These are phyloP conservation scores for Oryza meyeriana DNA, from an alignment of 176 grass and related monocot species.

Conservation along the genomic window DNA sequence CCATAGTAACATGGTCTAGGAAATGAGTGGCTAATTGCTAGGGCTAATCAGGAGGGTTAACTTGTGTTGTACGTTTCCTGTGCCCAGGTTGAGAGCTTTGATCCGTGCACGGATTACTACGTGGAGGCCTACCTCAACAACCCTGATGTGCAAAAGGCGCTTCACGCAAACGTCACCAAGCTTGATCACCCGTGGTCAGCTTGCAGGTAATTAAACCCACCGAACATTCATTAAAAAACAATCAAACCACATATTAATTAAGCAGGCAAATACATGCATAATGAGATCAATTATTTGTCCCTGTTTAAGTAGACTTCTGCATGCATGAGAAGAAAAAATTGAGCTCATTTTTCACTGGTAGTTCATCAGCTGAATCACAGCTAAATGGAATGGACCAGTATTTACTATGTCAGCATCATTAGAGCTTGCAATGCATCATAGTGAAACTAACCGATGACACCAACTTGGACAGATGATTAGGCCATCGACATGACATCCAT, in stretches of 20 bases:
- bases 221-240: neutral
- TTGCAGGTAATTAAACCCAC: conserved; percentile 65
- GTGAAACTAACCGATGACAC: neutral
- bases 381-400: neutral
- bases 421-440: neutral
- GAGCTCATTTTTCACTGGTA: neutral
- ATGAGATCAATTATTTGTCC: neutral
- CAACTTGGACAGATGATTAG: conserved; percentile 2
- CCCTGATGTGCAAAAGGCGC: conserved; percentile 63
- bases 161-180: conserved; percentile 81
- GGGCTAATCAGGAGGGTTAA: neutral
- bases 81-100: conserved; percentile 64
- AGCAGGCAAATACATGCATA: neutral
- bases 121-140: conserved; percentile 78
- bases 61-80: conserved; percentile 1
- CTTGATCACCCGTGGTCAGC: conserved; percentile 62
- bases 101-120: conserved; percentile 76
- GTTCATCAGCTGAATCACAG: neutral
- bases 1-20: too few species aligned
- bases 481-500: neutral
- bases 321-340: neutral
- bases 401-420: neutral
- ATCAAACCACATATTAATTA: neutral
- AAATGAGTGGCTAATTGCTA: neutral
- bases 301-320: neutral